These are phyloP conservation scores for Ceratocystis alfenasii DNA, from an alignment of 2,329 filamentous ascomycete genomes.

Conservation along the genomic window DNA sequence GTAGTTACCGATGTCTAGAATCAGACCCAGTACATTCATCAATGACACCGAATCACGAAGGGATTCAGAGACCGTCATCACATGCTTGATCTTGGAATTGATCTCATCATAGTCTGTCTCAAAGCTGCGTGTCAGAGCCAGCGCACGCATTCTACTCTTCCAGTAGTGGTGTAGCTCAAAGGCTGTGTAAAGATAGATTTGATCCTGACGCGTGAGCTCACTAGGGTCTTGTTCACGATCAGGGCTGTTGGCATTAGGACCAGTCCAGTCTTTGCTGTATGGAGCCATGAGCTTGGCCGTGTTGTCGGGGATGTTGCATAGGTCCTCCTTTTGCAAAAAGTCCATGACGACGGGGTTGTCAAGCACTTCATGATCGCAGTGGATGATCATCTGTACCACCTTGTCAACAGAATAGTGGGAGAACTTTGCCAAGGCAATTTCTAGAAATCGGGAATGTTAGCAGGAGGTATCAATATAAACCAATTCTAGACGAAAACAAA, in stretches of 20 bases:
- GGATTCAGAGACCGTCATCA: conserved; percentile 80
- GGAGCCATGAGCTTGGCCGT: conserved; percentile 82
- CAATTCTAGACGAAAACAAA: background rate
- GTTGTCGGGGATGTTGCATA: conserved; percentile 87
- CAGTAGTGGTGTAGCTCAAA: conserved; percentile 96
- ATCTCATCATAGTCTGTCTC: conserved; percentile 89
- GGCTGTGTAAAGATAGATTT: conserved; percentile 85
- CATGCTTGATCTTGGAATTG: conserved; percentile 67
- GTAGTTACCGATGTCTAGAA: conserved; percentile 97
- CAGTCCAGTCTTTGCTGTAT: conserved; percentile 94
- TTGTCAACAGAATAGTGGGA: conserved; percentile 74
- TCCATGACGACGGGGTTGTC: conserved; percentile 92
- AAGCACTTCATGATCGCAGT: conserved; percentile 79
- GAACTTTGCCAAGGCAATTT: conserved; percentile 90
- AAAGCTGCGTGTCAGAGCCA: conserved; percentile 70
- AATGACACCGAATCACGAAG: conserved; percentile 81
- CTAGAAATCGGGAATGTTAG: conserved; percentile 32
- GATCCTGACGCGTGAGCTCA: conserved; percentile 87
- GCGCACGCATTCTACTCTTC: conserved; percentile 91
- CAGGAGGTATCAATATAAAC: conserved; percentile 23
- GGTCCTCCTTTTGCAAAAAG: conserved; percentile 82
- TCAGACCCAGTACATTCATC: conserved; percentile 92
- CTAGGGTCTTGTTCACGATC: conserved; percentile 71
- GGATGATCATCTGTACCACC: conserved; percentile 83
- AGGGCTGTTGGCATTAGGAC: conserved; percentile 41